phyloP scores from a whole-genome alignment of 495 filamentous ascomycete species.

The Trichocladium uniseriatum region DNA sequence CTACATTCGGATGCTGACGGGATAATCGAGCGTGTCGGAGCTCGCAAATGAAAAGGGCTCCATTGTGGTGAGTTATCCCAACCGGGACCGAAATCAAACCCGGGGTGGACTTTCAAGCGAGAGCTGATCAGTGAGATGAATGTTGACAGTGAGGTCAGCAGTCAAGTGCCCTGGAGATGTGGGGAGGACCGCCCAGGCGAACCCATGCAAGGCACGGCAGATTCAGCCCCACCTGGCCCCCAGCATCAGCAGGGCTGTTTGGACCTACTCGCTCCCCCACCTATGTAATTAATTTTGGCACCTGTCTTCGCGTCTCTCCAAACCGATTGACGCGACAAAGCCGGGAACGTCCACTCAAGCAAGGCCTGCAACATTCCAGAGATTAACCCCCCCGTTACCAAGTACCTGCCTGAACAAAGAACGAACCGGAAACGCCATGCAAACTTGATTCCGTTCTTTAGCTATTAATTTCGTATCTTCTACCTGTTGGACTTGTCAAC shows the following conservation, averaged over 20 bases:
- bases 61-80: constrained; percentile 42
- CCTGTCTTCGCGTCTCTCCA: not conserved
- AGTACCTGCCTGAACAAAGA: no score
- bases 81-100: no score
- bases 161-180: no score
- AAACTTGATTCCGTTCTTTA: no score
- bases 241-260: not conserved
- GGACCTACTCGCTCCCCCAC: not conserved
- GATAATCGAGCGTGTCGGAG: constrained; percentile 67
- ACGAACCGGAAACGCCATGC: no score
- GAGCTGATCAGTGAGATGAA: not conserved
- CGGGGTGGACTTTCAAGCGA: no score
- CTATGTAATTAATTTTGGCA: not conserved
- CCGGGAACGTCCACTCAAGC: not conserved
- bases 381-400: not conserved
- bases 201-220: no score
- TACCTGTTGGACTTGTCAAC: no score
- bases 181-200: no score
- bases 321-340: not conserved
- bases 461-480: no score
- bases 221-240: no score
- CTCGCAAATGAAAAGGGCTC: constrained; percentile 91
- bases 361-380: not conserved
- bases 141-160: not conserved
- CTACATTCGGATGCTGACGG: constrained; percentile 70